These are phyloP conservation scores for Quercus aquifolioides DNA, from an alignment of 306 rosid species.

Conservation along the genomic window DNA sequence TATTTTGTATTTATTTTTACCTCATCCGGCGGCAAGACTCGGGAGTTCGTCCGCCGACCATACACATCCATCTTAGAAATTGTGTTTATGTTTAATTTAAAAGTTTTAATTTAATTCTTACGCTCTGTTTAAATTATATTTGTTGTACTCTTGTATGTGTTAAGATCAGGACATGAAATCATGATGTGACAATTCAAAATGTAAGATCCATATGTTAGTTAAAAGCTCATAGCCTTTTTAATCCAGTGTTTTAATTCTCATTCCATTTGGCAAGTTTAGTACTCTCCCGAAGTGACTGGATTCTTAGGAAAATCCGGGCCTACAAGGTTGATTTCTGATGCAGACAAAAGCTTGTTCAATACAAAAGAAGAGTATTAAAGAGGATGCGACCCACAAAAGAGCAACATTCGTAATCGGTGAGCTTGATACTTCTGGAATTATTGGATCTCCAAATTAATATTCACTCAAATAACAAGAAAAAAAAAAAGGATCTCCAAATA, in stretches of 20 bases:
- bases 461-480: no score
- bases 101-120: not conserved
- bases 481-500: no score
- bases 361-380: no score
- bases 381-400: no score
- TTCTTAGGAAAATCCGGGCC: no score
- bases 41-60: conserved; percentile 22
- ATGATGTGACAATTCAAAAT: not conserved
- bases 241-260: not conserved
- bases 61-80: conserved; percentile 28
- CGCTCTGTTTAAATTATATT: not conserved
- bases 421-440: no score
- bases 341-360: no score
- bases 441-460: no score
- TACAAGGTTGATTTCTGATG: no score
- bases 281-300: no score
- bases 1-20: conserved; percentile 14
- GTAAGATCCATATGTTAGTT: not conserved
- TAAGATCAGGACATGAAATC: not conserved
- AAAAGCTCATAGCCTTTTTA: not conserved
- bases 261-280: not conserved
- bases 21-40: conserved; percentile 16
- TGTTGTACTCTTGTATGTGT: not conserved
- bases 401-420: no score
- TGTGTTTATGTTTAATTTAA: not conserved